A percentile compares a stretch with the other conserved stretches of the same genome.
Conservation (phyloP, 352 stramenopile genomes). For the Globisporangium alternatum region DNA sequence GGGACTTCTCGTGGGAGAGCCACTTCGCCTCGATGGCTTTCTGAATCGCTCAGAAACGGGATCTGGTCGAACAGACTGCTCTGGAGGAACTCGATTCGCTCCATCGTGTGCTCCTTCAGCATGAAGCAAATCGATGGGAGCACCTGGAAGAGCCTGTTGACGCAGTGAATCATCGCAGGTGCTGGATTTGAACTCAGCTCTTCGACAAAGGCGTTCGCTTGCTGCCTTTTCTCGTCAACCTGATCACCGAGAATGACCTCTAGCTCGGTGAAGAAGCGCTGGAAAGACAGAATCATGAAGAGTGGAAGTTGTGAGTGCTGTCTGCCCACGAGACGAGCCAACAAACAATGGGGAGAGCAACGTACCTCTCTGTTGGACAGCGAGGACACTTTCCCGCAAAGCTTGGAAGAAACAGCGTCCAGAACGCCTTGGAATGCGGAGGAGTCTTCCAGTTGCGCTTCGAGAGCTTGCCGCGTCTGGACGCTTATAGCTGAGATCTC, state of each 20-base stretch:
- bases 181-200: slow-evolving; percentile 20
- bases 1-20: slow-evolving; percentile 20
- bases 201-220: slow-evolving; percentile 39
- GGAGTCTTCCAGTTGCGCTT: slow-evolving; percentile 21
- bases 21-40: slow-evolving; percentile 17
- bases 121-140: slow-evolving; percentile 45
- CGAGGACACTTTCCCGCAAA: slow-evolving; percentile 2
- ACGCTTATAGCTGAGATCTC: slow-evolving; percentile 17
- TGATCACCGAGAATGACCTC: slow-evolving; percentile 41
- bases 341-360: neutral
- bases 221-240: slow-evolving; percentile 28
- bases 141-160: slow-evolving; percentile 28
- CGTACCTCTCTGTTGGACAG: slow-evolving; percentile 4
- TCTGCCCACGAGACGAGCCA: neutral
- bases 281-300: neutral
- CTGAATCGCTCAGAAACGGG: slow-evolving; percentile 34
- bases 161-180: slow-evolving; percentile 20
- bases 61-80: slow-evolving; percentile 31
- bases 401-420: slow-evolving; percentile 12
- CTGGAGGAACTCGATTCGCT: slow-evolving; percentile 34
- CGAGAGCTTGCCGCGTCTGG: slow-evolving; percentile 23
- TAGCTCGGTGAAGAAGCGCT: slow-evolving; percentile 39
- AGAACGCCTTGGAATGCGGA: slow-evolving; percentile 29
- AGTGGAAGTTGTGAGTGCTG: neutral
- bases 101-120: slow-evolving; percentile 36